phyloP scores from a whole-genome alignment of 768 basidiomycete genomes.

The Trametopsis cervina region DNA sequence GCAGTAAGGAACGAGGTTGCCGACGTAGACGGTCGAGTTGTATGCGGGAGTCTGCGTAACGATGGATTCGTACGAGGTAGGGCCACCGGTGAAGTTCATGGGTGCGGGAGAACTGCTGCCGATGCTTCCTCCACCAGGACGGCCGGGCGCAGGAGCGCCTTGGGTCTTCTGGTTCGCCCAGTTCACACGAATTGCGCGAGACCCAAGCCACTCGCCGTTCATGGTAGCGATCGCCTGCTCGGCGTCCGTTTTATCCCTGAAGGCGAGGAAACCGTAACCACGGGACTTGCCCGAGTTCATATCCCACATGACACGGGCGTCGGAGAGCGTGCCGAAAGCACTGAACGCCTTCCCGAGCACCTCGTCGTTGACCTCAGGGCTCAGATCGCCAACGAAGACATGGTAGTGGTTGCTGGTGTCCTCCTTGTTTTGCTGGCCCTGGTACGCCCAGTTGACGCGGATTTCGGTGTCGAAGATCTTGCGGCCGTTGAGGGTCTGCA shows the following conservation, averaged over 20 bases:
- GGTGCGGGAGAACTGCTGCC: slow-evolving; percentile 72
- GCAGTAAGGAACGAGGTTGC: slow-evolving; percentile 95
- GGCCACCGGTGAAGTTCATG: slow-evolving; percentile 86
- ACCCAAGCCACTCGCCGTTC: slow-evolving; percentile 99
- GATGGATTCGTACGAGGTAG: slow-evolving; percentile 89
- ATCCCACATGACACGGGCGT: slow-evolving; percentile 99
- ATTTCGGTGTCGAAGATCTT: slow-evolving; percentile 99
- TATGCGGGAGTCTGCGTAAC: slow-evolving; percentile 89
- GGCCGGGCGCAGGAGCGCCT: slow-evolving; percentile 32
- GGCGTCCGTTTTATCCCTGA: slow-evolving; percentile 98
- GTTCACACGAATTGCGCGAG: slow-evolving; percentile 97
- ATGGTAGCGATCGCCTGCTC: slow-evolving; percentile 99
- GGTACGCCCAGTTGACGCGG: slow-evolving; percentile 99
- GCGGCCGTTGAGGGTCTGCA: slow-evolving; percentile 96
- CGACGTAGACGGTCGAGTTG: slow-evolving; percentile 97
- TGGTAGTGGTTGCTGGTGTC: slow-evolving; percentile 97
- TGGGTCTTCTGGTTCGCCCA: slow-evolving; percentile 99
- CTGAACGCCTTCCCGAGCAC: slow-evolving; percentile 95
- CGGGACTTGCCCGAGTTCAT: slow-evolving; percentile 99
- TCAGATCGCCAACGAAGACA: slow-evolving; percentile 99
- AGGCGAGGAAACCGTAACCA: slow-evolving; percentile 97
- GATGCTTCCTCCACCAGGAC: slow-evolving; percentile 11
- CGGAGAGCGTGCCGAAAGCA: slow-evolving; percentile 93
- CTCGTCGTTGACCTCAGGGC: slow-evolving; percentile 97
- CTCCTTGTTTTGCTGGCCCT: slow-evolving; percentile 97